Conservation (phyloP, 2,329 filamentous ascomycete genomes). For the Elsinoe ampelina region DNA sequence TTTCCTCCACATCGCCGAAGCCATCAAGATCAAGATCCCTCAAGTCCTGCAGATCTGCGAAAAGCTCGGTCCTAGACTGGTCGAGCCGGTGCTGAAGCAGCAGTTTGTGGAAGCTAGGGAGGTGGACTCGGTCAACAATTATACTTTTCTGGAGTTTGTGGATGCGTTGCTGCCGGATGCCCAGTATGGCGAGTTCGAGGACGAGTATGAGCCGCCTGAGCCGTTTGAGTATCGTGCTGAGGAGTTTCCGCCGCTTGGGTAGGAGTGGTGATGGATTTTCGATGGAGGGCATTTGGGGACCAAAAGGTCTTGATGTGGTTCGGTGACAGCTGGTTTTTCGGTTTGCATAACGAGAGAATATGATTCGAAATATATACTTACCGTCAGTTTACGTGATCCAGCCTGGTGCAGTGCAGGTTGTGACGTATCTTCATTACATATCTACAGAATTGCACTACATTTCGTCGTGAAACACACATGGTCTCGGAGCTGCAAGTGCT, state of each 20-base stretch:
- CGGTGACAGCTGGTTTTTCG: background rate
- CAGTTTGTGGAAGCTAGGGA: background rate
- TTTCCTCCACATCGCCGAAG: conserved; percentile 3
- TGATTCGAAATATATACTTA: too few species aligned
- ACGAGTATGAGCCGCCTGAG: background rate
- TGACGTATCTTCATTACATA: background rate
- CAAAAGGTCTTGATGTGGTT: background rate
- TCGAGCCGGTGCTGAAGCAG: conserved; percentile 5
- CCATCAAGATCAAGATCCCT: background rate
- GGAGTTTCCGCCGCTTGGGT: conserved; percentile 6
- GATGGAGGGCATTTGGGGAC: background rate
- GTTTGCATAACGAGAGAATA: background rate
- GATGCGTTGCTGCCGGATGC: background rate
- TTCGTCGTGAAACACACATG: background rate
- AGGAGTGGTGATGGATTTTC: too few species aligned
- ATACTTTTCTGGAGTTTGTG: conserved; percentile 2
- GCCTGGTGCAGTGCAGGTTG: too few species aligned
- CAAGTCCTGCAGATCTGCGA: background rate
- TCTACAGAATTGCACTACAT: background rate
- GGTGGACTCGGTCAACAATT: background rate
- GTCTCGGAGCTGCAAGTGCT: background rate
- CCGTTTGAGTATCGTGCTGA: background rate
- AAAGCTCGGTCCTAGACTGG: background rate
- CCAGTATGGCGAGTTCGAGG: background rate
- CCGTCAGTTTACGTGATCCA: too few species aligned